These are phyloP conservation scores for Hypoxylon sp. DNA, from an alignment of 2,329 filamentous ascomycete genomes.

Conservation along the genomic window DNA sequence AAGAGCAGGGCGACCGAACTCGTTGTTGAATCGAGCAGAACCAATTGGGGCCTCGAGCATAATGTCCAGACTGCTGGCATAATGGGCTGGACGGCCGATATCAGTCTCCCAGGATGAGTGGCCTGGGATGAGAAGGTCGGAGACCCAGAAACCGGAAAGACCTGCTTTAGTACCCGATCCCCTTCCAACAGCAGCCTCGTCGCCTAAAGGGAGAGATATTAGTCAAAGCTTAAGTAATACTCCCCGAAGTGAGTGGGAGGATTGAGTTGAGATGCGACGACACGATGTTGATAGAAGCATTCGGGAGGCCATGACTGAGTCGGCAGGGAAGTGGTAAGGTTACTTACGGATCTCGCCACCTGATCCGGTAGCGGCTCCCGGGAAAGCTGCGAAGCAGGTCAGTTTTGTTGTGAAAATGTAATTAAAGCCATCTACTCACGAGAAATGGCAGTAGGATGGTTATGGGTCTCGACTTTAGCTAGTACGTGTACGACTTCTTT, in stretches of 20 bases:
- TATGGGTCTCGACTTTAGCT: constrained; percentile 96
- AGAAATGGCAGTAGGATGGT: constrained; percentile 69
- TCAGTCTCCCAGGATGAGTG: constrained; percentile 92
- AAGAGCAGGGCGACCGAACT: constrained; percentile 87
- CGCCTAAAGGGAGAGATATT: constrained; percentile 52
- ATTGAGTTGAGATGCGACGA: too few species aligned
- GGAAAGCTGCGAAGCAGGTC: constrained; percentile 55
- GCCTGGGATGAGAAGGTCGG: constrained; percentile 88
- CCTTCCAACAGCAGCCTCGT: constrained; percentile 92
- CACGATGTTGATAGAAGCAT: too few species aligned
- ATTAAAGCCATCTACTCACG: constrained; percentile 14
- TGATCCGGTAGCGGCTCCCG: constrained; percentile 92
- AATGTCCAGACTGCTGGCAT: constrained; percentile 93
- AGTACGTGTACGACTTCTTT: constrained; percentile 89
- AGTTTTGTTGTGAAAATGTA: constrained; percentile 4
- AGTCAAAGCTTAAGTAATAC: too few species aligned
- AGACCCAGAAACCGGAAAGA: constrained; percentile 92
- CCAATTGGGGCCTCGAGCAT: constrained; percentile 98
- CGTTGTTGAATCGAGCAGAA: constrained; percentile 95
- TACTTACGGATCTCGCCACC: constrained; percentile 92
- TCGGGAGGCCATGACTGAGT: too few species aligned
- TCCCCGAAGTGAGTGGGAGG: too few species aligned
- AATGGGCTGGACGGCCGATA: constrained; percentile 88
- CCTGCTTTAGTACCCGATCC: constrained; percentile 94
- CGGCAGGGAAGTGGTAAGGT: too few species aligned